A percentile compares a stretch with the other conserved stretches of the same genome.
phyloP scores from a whole-genome alignment of 2,329 filamentous ascomycete genomes.

The Chrysosporium queenslandicum region DNA sequence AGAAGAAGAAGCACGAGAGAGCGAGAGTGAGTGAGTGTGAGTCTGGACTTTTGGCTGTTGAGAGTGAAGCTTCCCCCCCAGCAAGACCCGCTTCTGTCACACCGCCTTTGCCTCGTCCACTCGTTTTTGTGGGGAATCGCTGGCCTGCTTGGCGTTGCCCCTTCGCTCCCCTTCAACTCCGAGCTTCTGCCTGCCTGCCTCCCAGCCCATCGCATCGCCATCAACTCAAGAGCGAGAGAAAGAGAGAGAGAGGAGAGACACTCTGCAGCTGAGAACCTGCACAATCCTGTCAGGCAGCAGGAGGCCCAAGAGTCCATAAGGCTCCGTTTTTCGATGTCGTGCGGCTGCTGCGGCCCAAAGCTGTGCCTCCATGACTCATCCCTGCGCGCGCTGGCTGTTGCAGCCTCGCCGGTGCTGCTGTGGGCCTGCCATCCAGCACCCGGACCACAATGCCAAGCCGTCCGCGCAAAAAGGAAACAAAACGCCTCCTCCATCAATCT shows the following conservation, averaged over 20 bases:
- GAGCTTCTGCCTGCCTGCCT: too few species aligned
- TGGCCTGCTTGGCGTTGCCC: too few species aligned
- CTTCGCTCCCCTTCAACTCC: too few species aligned
- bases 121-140: conserved; percentile 2
- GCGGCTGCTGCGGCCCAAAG: conserved; percentile 2
- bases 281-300: not conserved
- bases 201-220: too few species aligned
- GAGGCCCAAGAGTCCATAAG: not conserved
- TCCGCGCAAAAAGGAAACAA: not conserved
- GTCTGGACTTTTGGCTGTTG: not conserved
- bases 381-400: not conserved
- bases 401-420: conserved; percentile 2
- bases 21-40: not conserved
- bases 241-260: too few species aligned
- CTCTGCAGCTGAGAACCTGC: not conserved
- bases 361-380: conserved; percentile 7
- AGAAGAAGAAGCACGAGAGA: too few species aligned
- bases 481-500: not conserved
- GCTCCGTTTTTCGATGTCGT: too few species aligned
- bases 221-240: not conserved
- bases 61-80: not conserved
- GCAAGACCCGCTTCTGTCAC: conserved; percentile 10
- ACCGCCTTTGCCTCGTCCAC: conserved; percentile 8
- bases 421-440: not conserved
- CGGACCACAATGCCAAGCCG: conserved; percentile 8